phyloP scores from a whole-genome alignment of 2,329 filamentous ascomycete species.

The Colletotrichum karsti region DNA sequence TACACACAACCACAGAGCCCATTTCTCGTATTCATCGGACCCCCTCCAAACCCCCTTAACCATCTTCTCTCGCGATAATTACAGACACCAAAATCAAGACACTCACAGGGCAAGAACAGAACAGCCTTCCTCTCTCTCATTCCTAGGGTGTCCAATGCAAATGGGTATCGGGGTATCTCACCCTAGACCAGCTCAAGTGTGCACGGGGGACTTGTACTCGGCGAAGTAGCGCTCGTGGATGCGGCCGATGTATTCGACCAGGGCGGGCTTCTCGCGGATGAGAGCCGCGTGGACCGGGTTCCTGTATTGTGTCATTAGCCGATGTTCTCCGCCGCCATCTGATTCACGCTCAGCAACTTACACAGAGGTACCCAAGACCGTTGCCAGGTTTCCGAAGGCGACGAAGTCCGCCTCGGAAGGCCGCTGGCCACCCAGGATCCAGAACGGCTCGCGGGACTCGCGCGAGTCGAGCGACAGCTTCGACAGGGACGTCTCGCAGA shows the following conservation, averaged over 20 bases:
- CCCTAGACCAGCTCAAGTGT: conserved; percentile 19
- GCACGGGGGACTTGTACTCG: conserved; percentile 25
- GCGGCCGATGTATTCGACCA: conserved; percentile 26
- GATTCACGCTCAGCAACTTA: conserved; percentile 2
- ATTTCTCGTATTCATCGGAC: background rate
- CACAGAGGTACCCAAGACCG: conserved; percentile 24
- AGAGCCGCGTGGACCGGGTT: conserved; percentile 27
- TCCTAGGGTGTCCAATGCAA: conserved; percentile 1
- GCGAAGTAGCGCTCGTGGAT: conserved; percentile 28
- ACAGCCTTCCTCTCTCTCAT: background rate
- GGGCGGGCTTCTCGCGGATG: conserved; percentile 26
- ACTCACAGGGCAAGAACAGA: background rate
- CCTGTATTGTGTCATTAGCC: background rate
- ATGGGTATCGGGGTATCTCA: conserved; percentile 23
- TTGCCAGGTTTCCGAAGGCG: conserved; percentile 25
- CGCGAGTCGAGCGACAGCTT: conserved; percentile 14
- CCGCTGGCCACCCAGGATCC: conserved; percentile 33
- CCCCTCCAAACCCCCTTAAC: too few species aligned
- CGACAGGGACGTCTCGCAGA: conserved; percentile 24
- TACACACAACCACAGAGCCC: conserved; percentile 5
- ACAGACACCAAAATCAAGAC: background rate
- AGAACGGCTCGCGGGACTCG: conserved; percentile 30
- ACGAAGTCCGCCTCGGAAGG: conserved; percentile 33
- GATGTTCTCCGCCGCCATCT: background rate
- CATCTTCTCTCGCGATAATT: background rate